A percentile compares a stretch with the other conserved stretches of the same genome.
These are phyloP conservation scores for Pleurotus sapidus DNA, from an alignment of 768 basidiomycete species.

Conservation along the genomic window DNA sequence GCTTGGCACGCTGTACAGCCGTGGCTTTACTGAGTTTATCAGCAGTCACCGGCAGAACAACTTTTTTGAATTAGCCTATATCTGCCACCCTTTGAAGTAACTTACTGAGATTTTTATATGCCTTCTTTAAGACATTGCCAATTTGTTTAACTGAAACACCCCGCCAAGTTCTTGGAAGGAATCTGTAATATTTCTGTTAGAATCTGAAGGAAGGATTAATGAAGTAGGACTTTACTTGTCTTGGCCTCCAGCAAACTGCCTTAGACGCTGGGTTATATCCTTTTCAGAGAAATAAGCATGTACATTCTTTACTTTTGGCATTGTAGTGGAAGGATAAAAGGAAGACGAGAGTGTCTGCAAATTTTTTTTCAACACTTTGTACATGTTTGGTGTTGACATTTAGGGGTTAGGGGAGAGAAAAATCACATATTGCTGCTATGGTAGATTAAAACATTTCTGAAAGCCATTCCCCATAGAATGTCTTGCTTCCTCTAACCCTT, in stretches of 20 bases:
- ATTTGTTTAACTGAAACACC: neutral
- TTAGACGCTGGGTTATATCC: neutral
- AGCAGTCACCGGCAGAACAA: neutral
- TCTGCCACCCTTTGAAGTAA: neutral
- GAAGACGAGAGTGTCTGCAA: neutral
- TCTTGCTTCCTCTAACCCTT: no score
- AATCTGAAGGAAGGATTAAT: neutral
- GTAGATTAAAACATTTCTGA: no score
- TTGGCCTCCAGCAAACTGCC: neutral
- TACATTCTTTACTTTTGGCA: neutral
- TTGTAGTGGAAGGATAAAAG: neutral
- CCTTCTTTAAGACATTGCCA: neutral
- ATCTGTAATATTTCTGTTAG: neutral
- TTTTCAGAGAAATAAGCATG: neutral
- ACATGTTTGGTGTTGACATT: neutral
- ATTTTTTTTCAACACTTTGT: neutral
- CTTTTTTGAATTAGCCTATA: neutral
- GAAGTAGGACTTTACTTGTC: neutral
- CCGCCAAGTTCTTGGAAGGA: neutral
- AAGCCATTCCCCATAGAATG: no score
- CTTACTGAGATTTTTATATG: neutral
- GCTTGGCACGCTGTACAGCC: neutral
- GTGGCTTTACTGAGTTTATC: neutral
- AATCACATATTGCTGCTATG: no score
- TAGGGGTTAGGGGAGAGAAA: no score